Base-by-base conservation (phyloP, 1,284 basidiomycete species). In the Athelia psychrophila region DNA sequence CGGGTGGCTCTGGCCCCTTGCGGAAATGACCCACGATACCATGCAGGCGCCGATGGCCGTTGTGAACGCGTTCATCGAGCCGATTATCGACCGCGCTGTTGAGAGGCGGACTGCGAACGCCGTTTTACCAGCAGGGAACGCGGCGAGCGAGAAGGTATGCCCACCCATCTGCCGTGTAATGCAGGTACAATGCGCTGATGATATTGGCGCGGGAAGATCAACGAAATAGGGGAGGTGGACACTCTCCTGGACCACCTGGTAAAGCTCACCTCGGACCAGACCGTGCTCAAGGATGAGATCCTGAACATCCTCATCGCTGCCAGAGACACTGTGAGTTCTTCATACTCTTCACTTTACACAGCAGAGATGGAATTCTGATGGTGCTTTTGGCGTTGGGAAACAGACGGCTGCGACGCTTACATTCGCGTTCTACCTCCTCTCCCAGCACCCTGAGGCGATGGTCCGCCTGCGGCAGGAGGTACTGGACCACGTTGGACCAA, bases 401-500 rank as follows among this genome's bases (percentile, higher is more conserved):
- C 35, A 68, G 66, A 68, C 65, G 15, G 62, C 64, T 13, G 33
- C 57, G 13, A 60, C 58, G 4, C 48, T 69, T 5, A 65, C 64
- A 0, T 67, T 64, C 50, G 54, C 54, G 8, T 51, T 64, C 10
- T 71, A 72, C 52, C 60, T 64, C 48, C 61, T 74, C 33, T 59
- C 71, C 15, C 50, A 57, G n/a, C 53, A 70, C 50, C 64, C 67
- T 16, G 46, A 55, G 3, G 61, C 69, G 13, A 52, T 66, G 16
- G 48, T 48, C 10, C 54, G 55, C 4, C 57, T 72, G 9, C 66
- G 69, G 13, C 54, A 60, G 13, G 70, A 72, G 51, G 60, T 73
- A 36, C 49, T 67, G 3, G 49, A 54, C 22, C 38, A 53, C 5
- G 54, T 68, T 9, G 65, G 63, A 1, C 46, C 57, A 8, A 55